Conservation (phyloP, 2,329 filamentous ascomycete genomes). For the Fusarium abutilonis region DNA sequence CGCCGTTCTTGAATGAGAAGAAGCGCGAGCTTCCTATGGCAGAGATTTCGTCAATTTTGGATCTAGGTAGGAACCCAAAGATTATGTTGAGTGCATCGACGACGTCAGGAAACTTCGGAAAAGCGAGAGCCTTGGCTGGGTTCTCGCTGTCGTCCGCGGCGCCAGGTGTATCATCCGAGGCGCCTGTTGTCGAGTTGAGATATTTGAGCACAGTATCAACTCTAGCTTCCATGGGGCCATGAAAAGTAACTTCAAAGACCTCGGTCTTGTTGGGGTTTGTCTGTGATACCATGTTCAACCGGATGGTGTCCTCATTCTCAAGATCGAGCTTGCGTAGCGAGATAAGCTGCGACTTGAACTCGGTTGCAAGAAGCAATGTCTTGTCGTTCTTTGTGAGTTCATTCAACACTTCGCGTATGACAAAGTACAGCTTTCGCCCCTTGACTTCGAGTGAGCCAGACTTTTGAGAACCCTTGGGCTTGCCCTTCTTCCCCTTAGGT, state of each 20-base stretch:
- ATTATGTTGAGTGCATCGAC: constrained; percentile 65
- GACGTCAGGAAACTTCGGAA: constrained; percentile 60
- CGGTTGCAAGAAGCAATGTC: constrained; percentile 54
- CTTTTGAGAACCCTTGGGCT: constrained; percentile 16
- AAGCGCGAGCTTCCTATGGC: constrained; percentile 60
- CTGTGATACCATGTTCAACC: constrained; percentile 50
- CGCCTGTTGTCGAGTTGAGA: constrained; percentile 55
- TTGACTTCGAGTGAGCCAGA: constrained; percentile 49
- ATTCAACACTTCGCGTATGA: constrained; percentile 53
- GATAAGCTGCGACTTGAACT: constrained; percentile 62
- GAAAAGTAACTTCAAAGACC: constrained; percentile 55
- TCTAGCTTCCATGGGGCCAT: constrained; percentile 51
- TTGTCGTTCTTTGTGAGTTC: constrained; percentile 48
- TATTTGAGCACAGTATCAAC: constrained; percentile 58
- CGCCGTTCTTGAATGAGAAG: constrained; percentile 55
- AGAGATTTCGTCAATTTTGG: constrained; percentile 47
- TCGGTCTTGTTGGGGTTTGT: constrained; percentile 47
- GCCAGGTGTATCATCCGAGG: constrained; percentile 43
- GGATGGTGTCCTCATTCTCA: constrained; percentile 45
- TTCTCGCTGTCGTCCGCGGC: constrained; percentile 8
- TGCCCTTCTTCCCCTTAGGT: constrained; percentile 28
- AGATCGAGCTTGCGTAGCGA: constrained; percentile 52
- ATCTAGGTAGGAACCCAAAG: constrained; percentile 57
- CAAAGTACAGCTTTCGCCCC: constrained; percentile 55
- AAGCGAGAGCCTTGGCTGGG: constrained; percentile 42